Conservation (phyloP, 2,329 filamentous ascomycete species). For the Hypoxylon rubiginosum region DNA sequence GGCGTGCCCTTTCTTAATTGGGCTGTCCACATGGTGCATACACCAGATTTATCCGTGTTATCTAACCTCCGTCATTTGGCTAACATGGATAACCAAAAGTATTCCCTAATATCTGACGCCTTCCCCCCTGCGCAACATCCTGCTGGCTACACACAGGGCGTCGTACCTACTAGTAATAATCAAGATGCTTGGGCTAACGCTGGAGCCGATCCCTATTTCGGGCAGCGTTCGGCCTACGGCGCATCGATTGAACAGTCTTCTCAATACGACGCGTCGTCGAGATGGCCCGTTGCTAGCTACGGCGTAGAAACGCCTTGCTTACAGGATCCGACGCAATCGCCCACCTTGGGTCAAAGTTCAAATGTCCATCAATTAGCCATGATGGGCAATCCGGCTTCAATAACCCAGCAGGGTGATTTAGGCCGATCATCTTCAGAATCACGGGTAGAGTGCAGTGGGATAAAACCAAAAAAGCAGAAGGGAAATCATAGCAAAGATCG, state of each 20-base stretch:
- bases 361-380: not conserved
- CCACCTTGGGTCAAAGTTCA: not conserved
- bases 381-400: not conserved
- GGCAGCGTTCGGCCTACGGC: constrained; percentile 6
- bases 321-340: constrained; percentile 10
- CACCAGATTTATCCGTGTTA: constrained; percentile 55
- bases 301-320: not conserved
- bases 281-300: not conserved
- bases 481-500: constrained; percentile 14
- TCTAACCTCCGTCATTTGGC: constrained; percentile 48
- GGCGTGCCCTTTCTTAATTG: constrained; percentile 56
- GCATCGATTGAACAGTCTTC: not conserved
- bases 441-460: constrained; percentile 1
- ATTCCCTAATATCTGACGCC: constrained; percentile 55
- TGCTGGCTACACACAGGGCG: constrained; percentile 17
- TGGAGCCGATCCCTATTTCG: not conserved
- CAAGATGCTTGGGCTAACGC: constrained; percentile 1
- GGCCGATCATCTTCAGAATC: constrained; percentile 20
- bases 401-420: constrained; percentile 5
- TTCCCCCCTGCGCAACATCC: constrained; percentile 54
- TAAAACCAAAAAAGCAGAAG: constrained; percentile 25
- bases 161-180: not conserved
- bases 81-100: constrained; percentile 52
- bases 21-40: constrained; percentile 61
- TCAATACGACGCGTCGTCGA: not conserved